Percentiles rank a stretch among this genome's conserved stretches.
These are phyloP conservation scores for Tuber umbilicatum DNA, from an alignment of 495 filamentous ascomycete genomes.

Conservation along the genomic window DNA sequence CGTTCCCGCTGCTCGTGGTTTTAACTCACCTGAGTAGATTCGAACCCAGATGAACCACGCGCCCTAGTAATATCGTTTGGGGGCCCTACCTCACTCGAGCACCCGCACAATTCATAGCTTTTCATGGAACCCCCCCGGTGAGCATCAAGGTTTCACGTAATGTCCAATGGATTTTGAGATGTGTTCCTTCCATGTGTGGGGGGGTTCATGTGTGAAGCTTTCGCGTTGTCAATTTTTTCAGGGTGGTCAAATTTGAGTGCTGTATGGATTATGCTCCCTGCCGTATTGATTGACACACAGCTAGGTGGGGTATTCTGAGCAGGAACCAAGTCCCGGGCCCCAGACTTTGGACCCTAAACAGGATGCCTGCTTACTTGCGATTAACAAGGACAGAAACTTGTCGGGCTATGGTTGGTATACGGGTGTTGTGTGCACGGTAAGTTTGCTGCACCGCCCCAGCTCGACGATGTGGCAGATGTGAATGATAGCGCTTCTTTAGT, in stretches of 20 bases:
- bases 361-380: background rate
- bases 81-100: background rate
- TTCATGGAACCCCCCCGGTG: background rate
- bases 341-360: background rate
- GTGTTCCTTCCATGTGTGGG: background rate
- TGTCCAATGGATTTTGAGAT: background rate
- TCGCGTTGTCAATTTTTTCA: background rate
- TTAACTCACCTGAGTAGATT: background rate
- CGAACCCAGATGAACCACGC: background rate
- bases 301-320: background rate
- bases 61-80: background rate
- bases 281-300: background rate
- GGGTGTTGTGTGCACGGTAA: background rate
- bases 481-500: background rate
- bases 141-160: background rate
- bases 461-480: background rate
- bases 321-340: background rate
- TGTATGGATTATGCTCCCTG: background rate
- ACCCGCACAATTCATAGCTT: background rate
- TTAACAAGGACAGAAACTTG: background rate
- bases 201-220: background rate
- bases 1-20: background rate
- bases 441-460: background rate
- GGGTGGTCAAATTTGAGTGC: background rate
- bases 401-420: slow-evolving; percentile 1